Percentiles rank a stretch among this genome's conserved stretches.
These are phyloP conservation scores for Lathyrus aphaca DNA, from an alignment of 306 rosid genomes.

Conservation along the genomic window DNA sequence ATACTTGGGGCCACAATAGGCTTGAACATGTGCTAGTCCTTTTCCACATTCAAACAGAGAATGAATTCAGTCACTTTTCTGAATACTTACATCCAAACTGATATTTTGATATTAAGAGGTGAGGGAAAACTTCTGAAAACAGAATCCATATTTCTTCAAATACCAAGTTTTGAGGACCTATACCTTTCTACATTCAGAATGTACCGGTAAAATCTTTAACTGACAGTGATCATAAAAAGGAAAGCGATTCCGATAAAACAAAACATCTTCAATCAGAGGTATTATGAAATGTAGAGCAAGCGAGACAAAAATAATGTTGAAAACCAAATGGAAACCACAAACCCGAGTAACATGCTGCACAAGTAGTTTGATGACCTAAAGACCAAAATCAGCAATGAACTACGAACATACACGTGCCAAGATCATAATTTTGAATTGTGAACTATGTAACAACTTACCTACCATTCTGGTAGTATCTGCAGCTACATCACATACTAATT, in stretches of 20 bases:
- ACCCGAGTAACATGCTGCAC: no score
- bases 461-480: background rate
- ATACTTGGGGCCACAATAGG: constrained; percentile 4
- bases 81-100: background rate
- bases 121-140: background rate
- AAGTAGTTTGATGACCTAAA: no score
- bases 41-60: background rate
- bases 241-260: background rate
- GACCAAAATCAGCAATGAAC: constrained; percentile 2
- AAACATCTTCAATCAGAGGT: background rate
- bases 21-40: background rate
- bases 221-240: background rate
- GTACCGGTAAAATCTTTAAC: background rate
- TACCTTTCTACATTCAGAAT: background rate
- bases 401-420: no score
- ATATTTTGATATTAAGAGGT: background rate
- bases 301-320: no score
- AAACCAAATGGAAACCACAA: background rate
- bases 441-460: background rate
- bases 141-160: background rate
- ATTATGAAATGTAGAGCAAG: background rate
- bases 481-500: background rate
- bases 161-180: background rate
- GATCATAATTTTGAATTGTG: background rate
- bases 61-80: background rate